A percentile compares a stretch with the other conserved stretches of the same genome.
phyloP scores from a whole-genome alignment of 495 filamentous ascomycete species.

The Tuber calosporum region DNA sequence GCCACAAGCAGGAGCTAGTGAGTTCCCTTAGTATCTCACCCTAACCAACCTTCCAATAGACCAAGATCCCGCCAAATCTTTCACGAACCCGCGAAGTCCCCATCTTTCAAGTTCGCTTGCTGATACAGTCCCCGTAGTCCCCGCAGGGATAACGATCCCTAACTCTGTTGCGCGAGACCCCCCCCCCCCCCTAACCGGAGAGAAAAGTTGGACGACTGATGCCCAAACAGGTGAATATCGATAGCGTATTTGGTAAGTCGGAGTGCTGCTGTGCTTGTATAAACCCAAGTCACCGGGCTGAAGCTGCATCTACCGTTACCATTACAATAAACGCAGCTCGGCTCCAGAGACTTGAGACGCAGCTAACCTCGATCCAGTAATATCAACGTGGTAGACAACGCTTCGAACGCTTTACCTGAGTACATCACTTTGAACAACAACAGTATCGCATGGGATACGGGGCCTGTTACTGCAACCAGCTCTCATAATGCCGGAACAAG shows the following conservation, averaged over 20 bases:
- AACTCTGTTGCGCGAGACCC: not conserved
- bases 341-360: not conserved
- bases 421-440: not conserved
- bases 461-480: not conserved
- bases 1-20: not conserved
- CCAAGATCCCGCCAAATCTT: not conserved
- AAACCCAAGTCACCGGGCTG: not conserved
- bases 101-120: not conserved
- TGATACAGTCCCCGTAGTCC: not conserved
- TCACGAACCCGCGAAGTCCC: not conserved
- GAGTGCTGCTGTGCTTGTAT: not conserved
- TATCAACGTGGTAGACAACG: not conserved
- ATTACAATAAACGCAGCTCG: not conserved
- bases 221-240: not conserved
- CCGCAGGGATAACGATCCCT: not conserved
- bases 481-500: not conserved
- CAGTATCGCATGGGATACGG: not conserved
- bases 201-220: not conserved
- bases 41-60: not conserved
- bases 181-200: no score
- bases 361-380: not conserved
- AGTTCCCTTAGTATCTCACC: not conserved
- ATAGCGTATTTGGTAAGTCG: not conserved
- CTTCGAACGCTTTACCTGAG: not conserved
- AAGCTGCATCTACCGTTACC: not conserved